A percentile compares a stretch with the other conserved stretches of the same genome.
Evolutionary conservation across 257 asterid species (phyloP).

Genomic region (Forsythia suspensa): DNA sequence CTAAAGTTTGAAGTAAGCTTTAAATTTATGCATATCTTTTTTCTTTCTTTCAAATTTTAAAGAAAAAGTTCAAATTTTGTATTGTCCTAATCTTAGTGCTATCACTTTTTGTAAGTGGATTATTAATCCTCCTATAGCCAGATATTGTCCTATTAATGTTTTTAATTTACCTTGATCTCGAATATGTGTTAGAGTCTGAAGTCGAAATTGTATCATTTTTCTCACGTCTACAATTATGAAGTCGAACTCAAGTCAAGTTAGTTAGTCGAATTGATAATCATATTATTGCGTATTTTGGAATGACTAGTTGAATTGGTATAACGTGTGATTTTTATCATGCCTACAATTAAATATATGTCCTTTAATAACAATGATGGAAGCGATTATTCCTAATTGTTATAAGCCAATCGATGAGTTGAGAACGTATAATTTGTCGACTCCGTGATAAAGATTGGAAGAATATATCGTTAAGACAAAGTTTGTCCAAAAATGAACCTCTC

Average conservation of each 20-base stretch:
- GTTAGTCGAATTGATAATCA: too few relatives aligned
- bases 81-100: background rate
- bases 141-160: background rate
- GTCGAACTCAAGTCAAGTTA: too few relatives aligned
- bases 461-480: background rate
- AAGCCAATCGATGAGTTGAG: too few relatives aligned
- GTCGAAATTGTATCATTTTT: too few relatives aligned
- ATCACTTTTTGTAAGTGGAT: conserved; percentile 11
- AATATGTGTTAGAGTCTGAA: background rate
- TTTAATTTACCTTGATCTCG: background rate
- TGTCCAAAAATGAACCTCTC: conserved; percentile 18
- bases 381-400: background rate
- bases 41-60: conserved; percentile 20
- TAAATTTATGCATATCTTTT: conserved; percentile 19
- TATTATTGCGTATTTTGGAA: too few relatives aligned
- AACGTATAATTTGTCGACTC: background rate
- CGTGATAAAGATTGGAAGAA: background rate
- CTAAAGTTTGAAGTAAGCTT: conserved; percentile 40
- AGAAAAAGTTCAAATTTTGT: conserved; percentile 2
- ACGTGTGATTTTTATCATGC: too few relatives aligned
- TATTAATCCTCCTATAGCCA: conserved; percentile 3
- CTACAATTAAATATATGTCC: too few relatives aligned
- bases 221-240: too few relatives aligned
- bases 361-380: background rate
- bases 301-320: too few relatives aligned